Evolutionary conservation across 345 rosid species (phyloP).

Genomic region (Mangifera indica): DNA sequence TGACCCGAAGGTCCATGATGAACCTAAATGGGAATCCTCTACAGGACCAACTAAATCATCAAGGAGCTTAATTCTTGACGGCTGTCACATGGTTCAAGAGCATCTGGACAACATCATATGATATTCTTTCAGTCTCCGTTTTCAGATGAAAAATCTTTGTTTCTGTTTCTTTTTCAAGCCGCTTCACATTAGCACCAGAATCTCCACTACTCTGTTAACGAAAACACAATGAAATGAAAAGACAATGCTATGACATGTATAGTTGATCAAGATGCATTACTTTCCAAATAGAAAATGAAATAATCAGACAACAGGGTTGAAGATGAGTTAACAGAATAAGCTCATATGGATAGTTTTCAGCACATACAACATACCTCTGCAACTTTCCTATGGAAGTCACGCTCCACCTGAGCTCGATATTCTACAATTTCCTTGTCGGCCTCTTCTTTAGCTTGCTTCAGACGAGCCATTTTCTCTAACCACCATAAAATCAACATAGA

Average conservation of each 20-base stretch:
- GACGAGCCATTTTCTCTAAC: conserved; percentile 71
- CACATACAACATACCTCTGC: conserved; percentile 54
- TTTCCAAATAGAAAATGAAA: background rate
- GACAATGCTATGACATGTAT: background rate
- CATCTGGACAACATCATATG: conserved; percentile 75
- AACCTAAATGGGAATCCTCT: conserved; percentile 4
- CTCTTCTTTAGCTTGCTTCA: conserved; percentile 96
- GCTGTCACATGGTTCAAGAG: conserved; percentile 82
- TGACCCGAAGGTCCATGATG: background rate
- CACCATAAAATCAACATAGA: conserved; percentile 6
- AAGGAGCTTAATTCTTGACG: conserved; percentile 59
- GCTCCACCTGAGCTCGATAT: conserved; percentile 71
- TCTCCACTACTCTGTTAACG: conserved; percentile 77
- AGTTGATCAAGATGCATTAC: no score
- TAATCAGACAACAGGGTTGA: background rate
- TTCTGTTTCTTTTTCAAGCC: conserved; percentile 83
- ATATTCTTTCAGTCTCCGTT: conserved; percentile 55
- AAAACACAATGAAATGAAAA: background rate
- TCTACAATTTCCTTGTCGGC: conserved; percentile 82
- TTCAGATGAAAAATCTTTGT: conserved; percentile 60
- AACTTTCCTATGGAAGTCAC: conserved; percentile 76
- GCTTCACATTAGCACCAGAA: conserved; percentile 92
- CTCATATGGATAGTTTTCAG: background rate
- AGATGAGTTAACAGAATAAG: background rate
- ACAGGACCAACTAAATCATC: background rate